Evolutionary conservation across 371 early-diverging fungal genomes (phyloP).

Genomic region (Rhizopus arrhizus): DNA sequence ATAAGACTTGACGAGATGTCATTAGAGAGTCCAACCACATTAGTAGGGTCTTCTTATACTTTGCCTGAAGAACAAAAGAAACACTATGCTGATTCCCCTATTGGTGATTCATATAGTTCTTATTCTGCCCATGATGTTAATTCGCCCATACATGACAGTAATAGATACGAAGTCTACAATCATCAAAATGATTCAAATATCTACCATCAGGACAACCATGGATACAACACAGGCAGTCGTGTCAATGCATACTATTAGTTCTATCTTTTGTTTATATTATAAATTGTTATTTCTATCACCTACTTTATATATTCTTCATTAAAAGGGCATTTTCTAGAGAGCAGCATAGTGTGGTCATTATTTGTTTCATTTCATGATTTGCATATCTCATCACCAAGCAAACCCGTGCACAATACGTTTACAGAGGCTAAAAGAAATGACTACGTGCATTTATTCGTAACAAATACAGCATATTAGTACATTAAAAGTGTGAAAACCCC

Average conservation of each 20-base stretch:
- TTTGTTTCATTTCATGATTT: no score
- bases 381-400: no score
- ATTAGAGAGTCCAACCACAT: conserved; percentile 39
- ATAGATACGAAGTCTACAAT: conserved; percentile 28
- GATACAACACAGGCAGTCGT: not conserved
- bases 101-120: not conserved
- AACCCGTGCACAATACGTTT: no score
- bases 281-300: not conserved
- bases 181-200: not conserved
- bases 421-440: no score
- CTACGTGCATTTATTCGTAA: no score
- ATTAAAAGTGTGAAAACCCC: no score
- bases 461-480: no score
- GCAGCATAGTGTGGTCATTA: no score
- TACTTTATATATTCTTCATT: not conserved
- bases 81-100: conserved; percentile 6
- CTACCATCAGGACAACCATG: not conserved
- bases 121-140: not conserved
- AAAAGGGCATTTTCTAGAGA: no score
- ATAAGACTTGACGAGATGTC: conserved; percentile 47
- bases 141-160: conserved; percentile 4
- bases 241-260: not conserved
- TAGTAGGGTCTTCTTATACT: conserved; percentile 11
- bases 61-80: conserved; percentile 21
- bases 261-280: not conserved